Base-by-base conservation (phyloP, 768 basidiomycete species). In the Agaricus sinodeliciosus region DNA sequence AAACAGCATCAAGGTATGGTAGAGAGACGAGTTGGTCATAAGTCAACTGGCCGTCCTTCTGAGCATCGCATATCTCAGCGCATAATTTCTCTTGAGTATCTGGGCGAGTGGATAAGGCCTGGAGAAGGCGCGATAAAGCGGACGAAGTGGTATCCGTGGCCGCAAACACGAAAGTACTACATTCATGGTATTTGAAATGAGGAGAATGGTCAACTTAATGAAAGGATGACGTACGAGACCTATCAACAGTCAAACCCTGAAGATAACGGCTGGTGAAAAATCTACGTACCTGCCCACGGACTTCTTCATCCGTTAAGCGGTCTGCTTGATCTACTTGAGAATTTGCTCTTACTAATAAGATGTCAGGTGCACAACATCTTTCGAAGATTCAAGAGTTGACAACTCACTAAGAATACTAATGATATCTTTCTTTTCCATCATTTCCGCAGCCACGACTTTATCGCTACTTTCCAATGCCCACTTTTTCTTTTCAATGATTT, bases 91-190 rank as follows among this genome's bases (percentile, higher is more conserved):
- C 63, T 58, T 78, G 77, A 8, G 60, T 67, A 12, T 62, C 48
- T 0, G 72, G 57, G 0, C 75, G 64, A 0, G 68, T 40, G 35
- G 63, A 55, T 2, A 78, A 48, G 3, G 63, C 67, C 2, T 71
- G 65, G 11, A 31, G 7, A 31, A 31, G 2, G 31, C 31, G 31
- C 0, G 65, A 58, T 6, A 77, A 55, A 1, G 69, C 69, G 6
- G 58, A 63, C 0, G 74, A 72, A 0, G 74, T 75, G 2, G 74
- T 77, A 51, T 77, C 75, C 52, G 67, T 70, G 0, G 69, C 73
- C 0, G 72, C 72, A 52, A 72, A 69, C 11, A 70, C 67, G 6
- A 77, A 56, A 0, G 69, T 61, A 11, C 72, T 74, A 35, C 27
- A 1, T 9, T n/a, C 22, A 26, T 12, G 68, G 4, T 59, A 64